Evolutionary conservation across 768 basidiomycete genomes (phyloP).

Genomic region (Leccinum obscurum): DNA sequence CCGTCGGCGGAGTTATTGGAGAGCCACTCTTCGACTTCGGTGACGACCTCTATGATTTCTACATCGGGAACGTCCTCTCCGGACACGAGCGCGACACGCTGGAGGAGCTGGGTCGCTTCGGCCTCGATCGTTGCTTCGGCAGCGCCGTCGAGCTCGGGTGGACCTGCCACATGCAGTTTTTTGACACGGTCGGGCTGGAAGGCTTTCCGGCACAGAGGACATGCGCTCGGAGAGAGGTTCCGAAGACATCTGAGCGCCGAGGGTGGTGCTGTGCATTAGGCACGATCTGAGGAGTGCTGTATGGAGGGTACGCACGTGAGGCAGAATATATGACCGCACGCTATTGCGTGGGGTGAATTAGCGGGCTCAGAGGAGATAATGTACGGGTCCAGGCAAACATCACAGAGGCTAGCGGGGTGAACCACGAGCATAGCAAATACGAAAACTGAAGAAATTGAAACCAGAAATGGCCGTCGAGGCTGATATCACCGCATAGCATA

Average conservation of each 20-base stretch:
- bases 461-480: slow-evolving; percentile 28
- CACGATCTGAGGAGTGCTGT: slow-evolving; percentile 14
- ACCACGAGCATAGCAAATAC: slow-evolving; percentile 54
- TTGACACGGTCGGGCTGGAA: slow-evolving; percentile 60
- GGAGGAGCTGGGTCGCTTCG: slow-evolving; percentile 37
- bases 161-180: slow-evolving; percentile 63
- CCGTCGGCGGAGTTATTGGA: slow-evolving; percentile 41
- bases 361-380: slow-evolving; percentile 45
- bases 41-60: slow-evolving; percentile 40
- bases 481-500: slow-evolving; percentile 36
- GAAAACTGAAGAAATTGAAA: slow-evolving; percentile 21
- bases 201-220: slow-evolving; percentile 66
- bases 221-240: slow-evolving; percentile 49
- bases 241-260: slow-evolving; percentile 52
- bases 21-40: slow-evolving; percentile 56
- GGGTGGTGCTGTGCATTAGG: slow-evolving; percentile 4
- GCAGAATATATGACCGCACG: slow-evolving; percentile 80
- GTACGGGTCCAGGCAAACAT: slow-evolving; percentile 72
- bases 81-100: slow-evolving; percentile 37
- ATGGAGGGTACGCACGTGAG: slow-evolving; percentile 48
- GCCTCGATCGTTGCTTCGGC: slow-evolving; percentile 43
- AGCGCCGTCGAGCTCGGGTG: slow-evolving; percentile 37
- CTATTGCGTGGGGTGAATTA: slow-evolving; percentile 65
- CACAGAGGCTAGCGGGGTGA: slow-evolving; percentile 71
- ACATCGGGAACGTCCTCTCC: slow-evolving; percentile 32